Conservation (phyloP, 2,329 filamentous ascomycete species). For the Coniochaeta pulveracea region DNA sequence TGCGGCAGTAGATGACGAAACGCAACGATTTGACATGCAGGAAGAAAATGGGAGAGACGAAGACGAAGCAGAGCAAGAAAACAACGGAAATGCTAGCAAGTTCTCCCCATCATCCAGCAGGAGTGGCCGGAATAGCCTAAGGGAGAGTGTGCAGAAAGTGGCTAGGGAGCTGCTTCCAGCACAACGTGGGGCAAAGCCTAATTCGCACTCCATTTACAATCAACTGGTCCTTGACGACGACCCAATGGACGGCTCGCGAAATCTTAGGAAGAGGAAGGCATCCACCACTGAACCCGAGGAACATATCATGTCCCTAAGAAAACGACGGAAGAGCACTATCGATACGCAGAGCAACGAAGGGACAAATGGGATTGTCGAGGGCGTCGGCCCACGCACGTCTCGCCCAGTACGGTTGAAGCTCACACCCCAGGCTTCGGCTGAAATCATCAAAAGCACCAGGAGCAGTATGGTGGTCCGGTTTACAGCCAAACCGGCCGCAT, state of each 20-base stretch:
- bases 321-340: conserved; percentile 37
- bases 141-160: too few species aligned
- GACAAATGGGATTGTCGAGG: conserved; percentile 18
- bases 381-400: conserved; percentile 29
- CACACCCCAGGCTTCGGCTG: conserved; percentile 22
- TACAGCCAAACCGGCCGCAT: conserved; percentile 41
- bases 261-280: conserved; percentile 74
- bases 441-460: conserved; percentile 29
- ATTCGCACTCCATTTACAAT: conserved; percentile 69
- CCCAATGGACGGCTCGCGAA: conserved; percentile 63
- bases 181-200: conserved; percentile 49
- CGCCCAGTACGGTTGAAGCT: conserved; percentile 48
- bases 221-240: conserved; percentile 62
- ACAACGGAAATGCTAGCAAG: conserved; percentile 20
- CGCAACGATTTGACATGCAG: conserved; percentile 13
- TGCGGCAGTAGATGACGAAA: conserved; percentile 14
- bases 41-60: conserved; percentile 17
- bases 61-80: conserved; percentile 15
- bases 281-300: conserved; percentile 57
- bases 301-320: conserved; percentile 36
- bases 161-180: conserved; percentile 63
- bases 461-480: conserved; percentile 45
- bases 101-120: conserved; percentile 30
- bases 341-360: conserved; percentile 26
- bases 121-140: conserved; percentile 49